These are phyloP conservation scores for Lachancea fermentati DNA, from an alignment of 805 yeast genomes.

Conservation along the genomic window DNA sequence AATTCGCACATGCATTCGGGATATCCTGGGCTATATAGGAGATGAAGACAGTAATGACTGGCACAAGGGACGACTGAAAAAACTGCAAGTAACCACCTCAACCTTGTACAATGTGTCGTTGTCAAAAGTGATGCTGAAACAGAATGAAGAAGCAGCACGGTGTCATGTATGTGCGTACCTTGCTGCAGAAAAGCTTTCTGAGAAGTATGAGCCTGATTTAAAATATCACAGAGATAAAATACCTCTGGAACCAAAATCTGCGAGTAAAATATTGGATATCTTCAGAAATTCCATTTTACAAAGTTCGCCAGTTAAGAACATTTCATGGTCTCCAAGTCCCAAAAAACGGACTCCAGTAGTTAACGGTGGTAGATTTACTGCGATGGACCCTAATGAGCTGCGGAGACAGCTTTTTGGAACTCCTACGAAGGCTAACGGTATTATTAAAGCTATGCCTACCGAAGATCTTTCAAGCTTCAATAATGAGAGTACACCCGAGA, in stretches of 20 bases:
- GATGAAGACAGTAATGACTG: conserved; percentile 18
- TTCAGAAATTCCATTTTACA: conserved; percentile 39
- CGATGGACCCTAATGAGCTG: conserved; percentile 26
- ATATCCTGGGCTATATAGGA: conserved; percentile 21
- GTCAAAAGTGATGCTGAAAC: conserved; percentile 46
- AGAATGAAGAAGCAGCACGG: conserved; percentile 57
- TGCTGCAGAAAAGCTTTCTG: conserved; percentile 47
- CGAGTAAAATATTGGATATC: conserved; percentile 39
- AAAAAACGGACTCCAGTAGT: conserved; percentile 18
- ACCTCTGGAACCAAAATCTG: conserved; percentile 48
- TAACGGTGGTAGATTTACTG: conserved; percentile 23
- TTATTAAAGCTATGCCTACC: neutral
- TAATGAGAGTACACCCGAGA: conserved; percentile 2
- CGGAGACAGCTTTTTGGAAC: conserved; percentile 27
- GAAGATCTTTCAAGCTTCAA: neutral
- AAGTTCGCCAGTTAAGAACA: conserved; percentile 28
- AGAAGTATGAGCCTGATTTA: conserved; percentile 39
- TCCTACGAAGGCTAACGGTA: conserved; percentile 15
- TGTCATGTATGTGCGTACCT: conserved; percentile 62
- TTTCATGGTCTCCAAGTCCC: conserved; percentile 30
- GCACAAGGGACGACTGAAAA: conserved; percentile 24
- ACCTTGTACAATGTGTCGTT: conserved; percentile 46
- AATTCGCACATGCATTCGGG: conserved; percentile 24
- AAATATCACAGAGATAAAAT: conserved; percentile 45
- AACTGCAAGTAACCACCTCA: conserved; percentile 24